Evolutionary conservation across 345 rosid species (phyloP), one percentile per base, ranked within the genome.

Genomic region (Zanthoxylum bungeanum): DNA sequence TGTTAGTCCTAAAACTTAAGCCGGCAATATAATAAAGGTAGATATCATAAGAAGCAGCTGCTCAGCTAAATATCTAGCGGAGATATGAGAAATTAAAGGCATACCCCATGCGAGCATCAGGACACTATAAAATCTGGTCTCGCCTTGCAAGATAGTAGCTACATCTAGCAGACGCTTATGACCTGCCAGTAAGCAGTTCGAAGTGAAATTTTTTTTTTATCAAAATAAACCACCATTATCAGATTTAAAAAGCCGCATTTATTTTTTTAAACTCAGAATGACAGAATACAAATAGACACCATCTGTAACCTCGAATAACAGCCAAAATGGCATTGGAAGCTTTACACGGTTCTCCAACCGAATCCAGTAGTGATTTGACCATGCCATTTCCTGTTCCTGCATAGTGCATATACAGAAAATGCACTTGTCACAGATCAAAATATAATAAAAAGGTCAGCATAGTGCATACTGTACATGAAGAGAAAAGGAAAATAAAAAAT

Each of bases 91-190:
- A 63, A 59, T 51, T 59, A 47, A 25, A 9, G 24, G 27, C 60
- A 59, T 92, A 95, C 96, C 98, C 99, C 98, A 95, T 30, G 99
- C 92, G 69, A 95, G 93, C 97, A 91, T 95, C 82, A 93, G 81
- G 76, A 93, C 88, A 55, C 99, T 91, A 74, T 84, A 88, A 75
- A 85, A 89, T 79, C 76, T 88, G 56, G 81, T 85, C 63, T 80
- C 75, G 70, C 93, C 89, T 82, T 95, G 99, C 62, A 74, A 61
- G 65, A 93, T 81, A 68, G 98, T 87, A 44, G 98, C 93, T 11
- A 93, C 94, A 81, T 93, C 99, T 80, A 95, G 77, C 28, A 84
- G 75, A 73, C 85, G 70, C 69, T 81, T 91, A 82, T 80, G 88
- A 25, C 99, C 99, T 95, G 77, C 51, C 66, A 77, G 65, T 56